These are phyloP conservation scores for Sporormia fimetaria DNA, from an alignment of 495 filamentous ascomycete genomes.

Conservation along the genomic window DNA sequence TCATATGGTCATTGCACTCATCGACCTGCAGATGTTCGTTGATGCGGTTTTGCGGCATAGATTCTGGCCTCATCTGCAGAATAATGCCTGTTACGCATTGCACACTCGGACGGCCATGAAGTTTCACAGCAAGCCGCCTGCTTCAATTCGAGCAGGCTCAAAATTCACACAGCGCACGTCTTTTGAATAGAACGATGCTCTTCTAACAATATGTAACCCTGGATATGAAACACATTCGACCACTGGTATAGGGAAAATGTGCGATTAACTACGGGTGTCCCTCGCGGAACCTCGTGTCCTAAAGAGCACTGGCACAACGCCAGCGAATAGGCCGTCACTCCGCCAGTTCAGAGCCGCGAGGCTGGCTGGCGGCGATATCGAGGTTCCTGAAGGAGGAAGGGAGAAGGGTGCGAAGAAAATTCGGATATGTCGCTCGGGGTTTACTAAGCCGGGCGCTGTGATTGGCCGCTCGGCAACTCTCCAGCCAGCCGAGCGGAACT, in stretches of 20 bases:
- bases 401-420: conserved; percentile 8
- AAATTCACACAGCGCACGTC: too few species aligned
- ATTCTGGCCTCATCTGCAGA: too few species aligned
- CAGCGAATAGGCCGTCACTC: conserved; percentile 19
- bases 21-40: too few species aligned
- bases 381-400: conserved; percentile 18
- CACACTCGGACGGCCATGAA: too few species aligned
- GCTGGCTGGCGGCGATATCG: conserved; percentile 23
- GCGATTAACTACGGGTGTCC: conserved; percentile 39
- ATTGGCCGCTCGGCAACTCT: conserved; percentile 21
- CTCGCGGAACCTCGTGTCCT: conserved; percentile 27
- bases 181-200: not conserved
- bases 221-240: conserved; percentile 38
- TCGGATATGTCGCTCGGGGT: conserved; percentile 3
- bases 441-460: conserved; percentile 17
- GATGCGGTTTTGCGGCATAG: too few species aligned
- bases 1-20: too few species aligned
- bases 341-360: conserved; percentile 14
- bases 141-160: not conserved
- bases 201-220: conserved; percentile 31
- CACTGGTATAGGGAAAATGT: conserved; percentile 27
- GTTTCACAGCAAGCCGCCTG: too few species aligned
- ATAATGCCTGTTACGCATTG: too few species aligned
- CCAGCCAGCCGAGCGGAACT: conserved; percentile 11
- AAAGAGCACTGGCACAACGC: conserved; percentile 25